phyloP scores from a whole-genome alignment of 192 early-diverging fungal species.

The Backusella tuberculispora region DNA sequence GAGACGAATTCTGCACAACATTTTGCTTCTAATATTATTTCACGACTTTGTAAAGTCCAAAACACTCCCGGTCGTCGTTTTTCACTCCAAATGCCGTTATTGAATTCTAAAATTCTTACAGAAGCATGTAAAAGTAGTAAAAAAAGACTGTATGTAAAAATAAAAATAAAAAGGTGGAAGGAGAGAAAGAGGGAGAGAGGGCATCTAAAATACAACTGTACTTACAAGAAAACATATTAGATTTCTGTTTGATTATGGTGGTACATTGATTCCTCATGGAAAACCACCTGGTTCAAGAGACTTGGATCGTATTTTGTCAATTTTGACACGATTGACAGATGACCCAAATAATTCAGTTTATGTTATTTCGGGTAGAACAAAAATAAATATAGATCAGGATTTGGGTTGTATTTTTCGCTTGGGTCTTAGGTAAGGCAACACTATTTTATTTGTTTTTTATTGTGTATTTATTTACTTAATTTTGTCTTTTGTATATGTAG shows the following conservation, averaged over 20 bases:
- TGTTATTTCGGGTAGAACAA: conserved; percentile 76
- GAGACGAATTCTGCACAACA: conserved; percentile 69
- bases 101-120: conserved; percentile 39
- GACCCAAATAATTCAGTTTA: conserved; percentile 76
- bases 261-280: conserved; percentile 62
- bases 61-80: conserved; percentile 52
- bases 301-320: conserved; percentile 58
- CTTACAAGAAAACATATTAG: conserved; percentile 27
- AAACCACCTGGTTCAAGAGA: conserved; percentile 8
- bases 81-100: conserved; percentile 50
- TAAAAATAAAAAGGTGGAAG: background rate
- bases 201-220: background rate
- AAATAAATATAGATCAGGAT: conserved; percentile 62
- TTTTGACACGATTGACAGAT: conserved; percentile 53
- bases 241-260: conserved; percentile 63
- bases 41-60: conserved; percentile 56
- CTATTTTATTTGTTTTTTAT: background rate
- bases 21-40: conserved; percentile 68
- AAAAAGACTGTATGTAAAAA: conserved; percentile 49
- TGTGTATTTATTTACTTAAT: background rate
- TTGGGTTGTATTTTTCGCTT: conserved; percentile 67
- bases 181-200: too few relatives aligned
- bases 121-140: conserved; percentile 39
- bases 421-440: conserved; percentile 51
- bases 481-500: conserved; percentile 37